Evolutionary conservation across 1,284 basidiomycete species (phyloP), one percentile per base, ranked within the genome.

Genomic region (Serendipita sp.): DNA sequence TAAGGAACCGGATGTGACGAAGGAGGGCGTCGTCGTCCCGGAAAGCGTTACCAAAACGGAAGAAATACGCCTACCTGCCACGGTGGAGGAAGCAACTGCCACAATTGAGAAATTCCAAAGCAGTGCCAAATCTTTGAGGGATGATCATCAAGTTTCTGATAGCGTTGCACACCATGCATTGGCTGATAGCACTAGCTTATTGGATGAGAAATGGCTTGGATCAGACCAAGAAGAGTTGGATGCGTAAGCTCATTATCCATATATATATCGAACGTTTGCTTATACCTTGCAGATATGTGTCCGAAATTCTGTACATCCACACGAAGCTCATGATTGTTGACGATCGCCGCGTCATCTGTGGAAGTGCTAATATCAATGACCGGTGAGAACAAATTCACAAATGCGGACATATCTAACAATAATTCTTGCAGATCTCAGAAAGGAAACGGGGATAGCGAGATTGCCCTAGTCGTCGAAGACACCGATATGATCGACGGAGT

Each of bases 271-370:
- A 26, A 58, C 10, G 10, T 22, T n/a, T 8, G n/a, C 53, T 58
- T 30, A 35, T 32, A 4, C 0, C 10, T 35, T 8, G 29, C 65
- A 88, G 86, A 65, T 88, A 85, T 71, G 84, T 93, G 22, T 86
- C 89, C 10, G 90, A 94, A 76, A 71, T 91, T 67, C 73, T 89
- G n/a, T 88, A 89, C 69, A 90, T 91, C 66, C 87, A 91, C 71
- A 82, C 81, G 34, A 88, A 91, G 75, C 32, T 95, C 29, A 93
- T 96, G 92, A 91, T 96, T 65, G 90, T 95, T 26, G 93, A 97
- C 70, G 93, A 96, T 71, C 78, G 83, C 17, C 79, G 84, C 42
- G 90, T 94, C 43, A 90, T 96, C 68, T 32, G 26, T 1, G 53
- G 53, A 30, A 32, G 29, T 32, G 53, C 53, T 4, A 58, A 58